Percentiles rank a stretch among this genome's conserved stretches.
Conservation (phyloP, 345 rosid genomes). For the Salix brachista region DNA sequence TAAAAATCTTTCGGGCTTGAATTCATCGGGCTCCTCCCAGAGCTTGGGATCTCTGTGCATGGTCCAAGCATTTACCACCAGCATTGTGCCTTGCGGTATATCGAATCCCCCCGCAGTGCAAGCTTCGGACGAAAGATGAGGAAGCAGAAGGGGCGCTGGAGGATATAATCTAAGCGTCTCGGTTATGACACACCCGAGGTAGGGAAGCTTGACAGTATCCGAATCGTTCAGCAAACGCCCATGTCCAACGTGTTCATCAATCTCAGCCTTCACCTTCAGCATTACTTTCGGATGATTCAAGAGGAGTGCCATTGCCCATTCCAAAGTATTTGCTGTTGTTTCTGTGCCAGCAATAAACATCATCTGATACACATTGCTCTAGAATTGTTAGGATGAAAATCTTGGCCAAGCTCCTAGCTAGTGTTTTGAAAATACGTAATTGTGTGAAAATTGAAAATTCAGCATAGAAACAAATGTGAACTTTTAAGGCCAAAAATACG, state of each 20-base stretch:
- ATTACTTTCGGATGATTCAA: conserved; percentile 45
- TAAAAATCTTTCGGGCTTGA: conserved; percentile 60
- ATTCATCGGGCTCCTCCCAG: conserved; percentile 46
- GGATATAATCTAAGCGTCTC: conserved; percentile 62
- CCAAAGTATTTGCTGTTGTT: conserved; percentile 36
- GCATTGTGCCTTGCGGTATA: conserved; percentile 38
- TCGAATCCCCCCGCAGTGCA: conserved; percentile 42
- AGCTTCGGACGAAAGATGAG: conserved; percentile 45
- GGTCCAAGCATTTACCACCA: conserved; percentile 50
- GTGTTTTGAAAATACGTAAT: background rate
- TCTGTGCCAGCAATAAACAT: conserved; percentile 59
- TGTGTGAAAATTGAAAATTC: background rate
- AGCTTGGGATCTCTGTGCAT: conserved; percentile 47
- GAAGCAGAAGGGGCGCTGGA: conserved; percentile 46
- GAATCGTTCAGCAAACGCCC: conserved; percentile 39
- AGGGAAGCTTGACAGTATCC: conserved; percentile 48
- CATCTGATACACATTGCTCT: conserved; percentile 23
- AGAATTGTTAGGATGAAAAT: background rate
- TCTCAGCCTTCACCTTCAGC: conserved; percentile 46
- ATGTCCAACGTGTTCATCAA: conserved; percentile 32
- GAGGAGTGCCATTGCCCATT: conserved; percentile 63
- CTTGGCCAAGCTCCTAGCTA: background rate
- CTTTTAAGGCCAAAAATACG: too few relatives aligned
- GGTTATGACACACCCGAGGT: conserved; percentile 49
- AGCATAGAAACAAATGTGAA: too few relatives aligned